A percentile compares a stretch with the other conserved stretches of the same genome.
phyloP scores from a whole-genome alignment of 257 asterid genomes.

The Ajuga chamaepitys region DNA sequence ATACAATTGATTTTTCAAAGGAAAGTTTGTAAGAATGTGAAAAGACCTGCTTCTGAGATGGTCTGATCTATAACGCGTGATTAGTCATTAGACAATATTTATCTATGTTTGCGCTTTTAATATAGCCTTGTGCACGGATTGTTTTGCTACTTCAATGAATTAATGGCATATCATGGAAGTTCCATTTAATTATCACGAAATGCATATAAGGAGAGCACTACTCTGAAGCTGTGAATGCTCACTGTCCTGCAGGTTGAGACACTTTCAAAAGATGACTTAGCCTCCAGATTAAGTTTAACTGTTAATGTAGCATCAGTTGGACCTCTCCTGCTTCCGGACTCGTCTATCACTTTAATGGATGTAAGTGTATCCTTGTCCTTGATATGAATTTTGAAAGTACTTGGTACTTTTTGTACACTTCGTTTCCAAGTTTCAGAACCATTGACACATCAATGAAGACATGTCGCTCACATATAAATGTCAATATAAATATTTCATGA shows the following conservation, averaged over 20 bases:
- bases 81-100: not conserved
- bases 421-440: not conserved
- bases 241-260: slow-evolving; percentile 69
- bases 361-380: slow-evolving; percentile 37
- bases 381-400: not conserved
- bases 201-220: slow-evolving; percentile 2
- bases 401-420: not conserved
- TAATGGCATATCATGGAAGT: not conserved
- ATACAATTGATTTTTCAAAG: too few relatives aligned
- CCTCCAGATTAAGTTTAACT: slow-evolving; percentile 83
- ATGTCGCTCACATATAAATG: not conserved
- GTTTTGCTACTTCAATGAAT: not conserved
- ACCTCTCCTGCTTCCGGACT: slow-evolving; percentile 76
- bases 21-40: not conserved
- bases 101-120: not conserved
- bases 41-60: not conserved
- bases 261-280: slow-evolving; percentile 83
- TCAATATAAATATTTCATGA: not conserved
- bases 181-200: not conserved
- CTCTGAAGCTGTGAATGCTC: slow-evolving; percentile 2
- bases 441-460: not conserved
- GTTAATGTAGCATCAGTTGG: slow-evolving; percentile 78
- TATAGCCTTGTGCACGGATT: not conserved
- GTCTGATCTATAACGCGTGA: not conserved
- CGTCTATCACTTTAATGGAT: slow-evolving; percentile 82